Conservation (phyloP, 306 rosid species). For the Gillenia trifoliata region DNA sequence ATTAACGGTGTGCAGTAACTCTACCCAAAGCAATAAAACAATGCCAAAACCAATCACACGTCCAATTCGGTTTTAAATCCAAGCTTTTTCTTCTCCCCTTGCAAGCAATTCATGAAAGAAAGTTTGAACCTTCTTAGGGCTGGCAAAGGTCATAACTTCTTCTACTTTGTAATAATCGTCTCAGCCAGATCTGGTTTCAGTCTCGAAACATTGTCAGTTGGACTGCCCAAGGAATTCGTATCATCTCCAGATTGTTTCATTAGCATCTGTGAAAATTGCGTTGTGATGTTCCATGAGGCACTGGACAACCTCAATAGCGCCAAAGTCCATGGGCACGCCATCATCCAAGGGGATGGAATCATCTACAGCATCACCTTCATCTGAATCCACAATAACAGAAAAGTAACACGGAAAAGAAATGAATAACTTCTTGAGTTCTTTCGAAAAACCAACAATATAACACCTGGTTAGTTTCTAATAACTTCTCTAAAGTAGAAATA, state of each 20-base stretch:
- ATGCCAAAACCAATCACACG: background rate
- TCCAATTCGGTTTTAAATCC: background rate
- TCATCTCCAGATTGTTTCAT: conserved; percentile 92
- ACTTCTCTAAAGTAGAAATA: background rate
- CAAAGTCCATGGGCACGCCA: conserved; percentile 68
- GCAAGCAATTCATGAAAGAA: background rate
- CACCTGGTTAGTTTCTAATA: background rate
- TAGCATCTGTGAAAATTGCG: conserved; percentile 89
- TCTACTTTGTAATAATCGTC: background rate
- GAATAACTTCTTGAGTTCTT: background rate
- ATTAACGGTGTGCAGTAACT: background rate
- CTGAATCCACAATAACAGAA: conserved; percentile 34
- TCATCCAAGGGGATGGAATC: conserved; percentile 94
- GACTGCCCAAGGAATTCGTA: background rate
- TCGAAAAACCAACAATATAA: background rate
- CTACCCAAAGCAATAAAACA: background rate
- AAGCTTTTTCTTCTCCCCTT: background rate
- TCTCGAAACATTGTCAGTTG: background rate
- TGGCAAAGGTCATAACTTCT: background rate
- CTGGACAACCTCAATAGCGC: conserved; percentile 89
- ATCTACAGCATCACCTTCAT: conserved; percentile 55
- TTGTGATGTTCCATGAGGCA: conserved; percentile 93
- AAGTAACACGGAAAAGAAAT: background rate
- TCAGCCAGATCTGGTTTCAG: background rate
- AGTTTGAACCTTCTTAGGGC: background rate